These are phyloP conservation scores for Metrosideros polymorpha DNA, from an alignment of 441 rosid genomes.

Conservation along the genomic window DNA sequence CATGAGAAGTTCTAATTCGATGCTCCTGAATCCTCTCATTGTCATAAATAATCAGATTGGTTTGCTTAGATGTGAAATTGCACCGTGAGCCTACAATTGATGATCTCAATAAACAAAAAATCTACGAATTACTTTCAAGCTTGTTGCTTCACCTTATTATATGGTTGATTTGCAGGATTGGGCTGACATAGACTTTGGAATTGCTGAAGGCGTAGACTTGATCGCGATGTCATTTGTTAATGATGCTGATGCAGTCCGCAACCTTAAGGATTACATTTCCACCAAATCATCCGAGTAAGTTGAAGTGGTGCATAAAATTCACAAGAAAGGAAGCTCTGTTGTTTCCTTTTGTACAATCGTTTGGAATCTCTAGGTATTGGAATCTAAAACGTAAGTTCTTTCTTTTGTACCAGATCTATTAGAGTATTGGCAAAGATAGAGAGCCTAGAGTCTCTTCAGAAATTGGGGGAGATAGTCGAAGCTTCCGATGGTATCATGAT, in stretches of 20 bases:
- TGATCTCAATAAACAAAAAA: background rate
- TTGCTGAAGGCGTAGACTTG: conserved; percentile 60
- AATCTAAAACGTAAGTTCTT: background rate
- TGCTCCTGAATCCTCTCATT: background rate
- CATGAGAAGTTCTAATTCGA: background rate
- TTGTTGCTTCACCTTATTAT: background rate
- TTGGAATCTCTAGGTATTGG: background rate
- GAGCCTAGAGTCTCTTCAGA: conserved; percentile 55
- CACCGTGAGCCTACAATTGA: background rate
- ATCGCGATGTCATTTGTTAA: conserved; percentile 64
- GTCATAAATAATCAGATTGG: background rate
- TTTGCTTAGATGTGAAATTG: background rate
- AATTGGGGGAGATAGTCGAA: conserved; percentile 48
- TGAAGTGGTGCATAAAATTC: background rate
- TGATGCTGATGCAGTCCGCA: conserved; percentile 37
- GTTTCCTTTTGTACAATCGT: background rate
- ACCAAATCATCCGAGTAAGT: conserved; percentile 42
- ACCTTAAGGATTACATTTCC: conserved; percentile 46
- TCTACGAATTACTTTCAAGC: background rate
- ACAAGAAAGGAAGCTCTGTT: background rate
- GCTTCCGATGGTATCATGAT: conserved; percentile 77
- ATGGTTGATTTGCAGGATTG: conserved; percentile 39
- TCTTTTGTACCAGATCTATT: conserved; percentile 24
- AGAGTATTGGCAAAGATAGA: conserved; percentile 67
- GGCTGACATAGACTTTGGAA: conserved; percentile 59